These are phyloP conservation scores for Asclepias syriaca DNA, from an alignment of 257 asterid species.

Conservation along the genomic window DNA sequence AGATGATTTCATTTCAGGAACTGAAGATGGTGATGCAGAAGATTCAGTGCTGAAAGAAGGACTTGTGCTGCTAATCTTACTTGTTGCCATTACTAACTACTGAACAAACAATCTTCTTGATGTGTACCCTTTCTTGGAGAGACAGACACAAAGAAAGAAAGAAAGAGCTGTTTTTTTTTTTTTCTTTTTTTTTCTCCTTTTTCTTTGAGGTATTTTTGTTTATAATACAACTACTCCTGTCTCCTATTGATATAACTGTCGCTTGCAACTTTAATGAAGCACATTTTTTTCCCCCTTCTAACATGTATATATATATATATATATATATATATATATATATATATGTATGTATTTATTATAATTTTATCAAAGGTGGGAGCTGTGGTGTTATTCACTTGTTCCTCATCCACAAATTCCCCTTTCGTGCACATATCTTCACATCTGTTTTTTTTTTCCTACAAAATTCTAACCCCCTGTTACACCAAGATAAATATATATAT, in stretches of 20 bases:
- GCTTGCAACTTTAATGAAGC: slow-evolving; percentile 33
- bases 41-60: slow-evolving; percentile 23
- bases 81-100: slow-evolving; percentile 14
- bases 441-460: not conserved
- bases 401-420: slow-evolving; percentile 19
- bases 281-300: not conserved
- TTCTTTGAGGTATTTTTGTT: slow-evolving; percentile 4
- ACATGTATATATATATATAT: too few species aligned
- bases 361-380: slow-evolving; percentile 20
- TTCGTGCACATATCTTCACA: not conserved
- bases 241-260: slow-evolving; percentile 20
- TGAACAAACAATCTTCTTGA: not conserved
- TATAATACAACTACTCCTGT: slow-evolving; percentile 4
- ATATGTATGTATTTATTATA: not conserved
- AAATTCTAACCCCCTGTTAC: not conserved
- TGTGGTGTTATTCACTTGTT: slow-evolving; percentile 31
- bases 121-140: not conserved
- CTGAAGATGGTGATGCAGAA: slow-evolving; percentile 21
- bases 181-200: too few species aligned
- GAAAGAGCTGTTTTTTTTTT: not conserved
- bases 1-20: slow-evolving; percentile 26
- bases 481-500: not conserved
- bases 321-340: too few species aligned
- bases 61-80: slow-evolving; percentile 7
- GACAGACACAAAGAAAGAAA: not conserved